phyloP scores from a whole-genome alignment of 148 eudicot genomes.

The Rhododendron williamsianum region DNA sequence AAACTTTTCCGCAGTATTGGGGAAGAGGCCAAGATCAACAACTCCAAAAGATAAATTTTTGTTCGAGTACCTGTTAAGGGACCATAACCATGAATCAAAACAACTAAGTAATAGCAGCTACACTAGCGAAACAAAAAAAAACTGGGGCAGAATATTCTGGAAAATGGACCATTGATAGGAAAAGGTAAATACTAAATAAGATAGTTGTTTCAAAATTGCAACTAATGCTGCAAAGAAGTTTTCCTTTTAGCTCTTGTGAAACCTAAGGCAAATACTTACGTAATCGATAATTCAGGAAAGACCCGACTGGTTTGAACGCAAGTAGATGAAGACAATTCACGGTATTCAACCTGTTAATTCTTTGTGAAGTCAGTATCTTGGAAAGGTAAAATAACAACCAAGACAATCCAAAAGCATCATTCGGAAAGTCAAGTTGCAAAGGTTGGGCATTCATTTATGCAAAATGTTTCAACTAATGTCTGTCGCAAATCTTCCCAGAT shows the following conservation, averaged over 20 bases:
- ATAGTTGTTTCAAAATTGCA: not conserved
- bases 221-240: not conserved
- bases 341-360: slow-evolving; percentile 79
- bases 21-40: slow-evolving; percentile 94
- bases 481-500: not conserved
- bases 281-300: slow-evolving; percentile 87
- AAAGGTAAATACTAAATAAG: not conserved
- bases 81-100: not conserved
- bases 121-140: not conserved
- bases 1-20: slow-evolving; percentile 75
- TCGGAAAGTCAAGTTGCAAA: not conserved
- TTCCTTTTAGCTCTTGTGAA: not conserved
- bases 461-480: not conserved
- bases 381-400: not conserved
- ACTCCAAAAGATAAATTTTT: slow-evolving; percentile 78
- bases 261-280: slow-evolving; percentile 45
- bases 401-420: not conserved
- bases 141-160: not conserved
- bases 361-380: not conserved
- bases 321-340: slow-evolving; percentile 53
- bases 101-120: not conserved
- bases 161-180: not conserved
- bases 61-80: slow-evolving; percentile 66
- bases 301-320: slow-evolving; percentile 65
- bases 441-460: not conserved